Evolutionary conservation across 202 grass and related monocot species (phyloP), one percentile per base, ranked within the genome.

Genomic region (Eragrostis tef): DNA sequence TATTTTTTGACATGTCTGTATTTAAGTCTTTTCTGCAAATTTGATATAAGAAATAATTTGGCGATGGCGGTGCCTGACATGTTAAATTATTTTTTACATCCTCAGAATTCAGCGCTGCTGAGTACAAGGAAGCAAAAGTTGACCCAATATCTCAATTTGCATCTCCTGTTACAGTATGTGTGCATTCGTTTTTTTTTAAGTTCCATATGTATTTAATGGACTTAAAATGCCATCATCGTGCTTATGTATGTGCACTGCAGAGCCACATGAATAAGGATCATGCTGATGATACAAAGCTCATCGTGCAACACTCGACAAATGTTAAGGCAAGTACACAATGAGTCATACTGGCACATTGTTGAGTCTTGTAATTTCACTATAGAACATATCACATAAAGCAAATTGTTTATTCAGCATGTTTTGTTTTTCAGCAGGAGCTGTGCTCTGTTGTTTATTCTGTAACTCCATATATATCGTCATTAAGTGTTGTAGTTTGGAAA

Each of bases 231-330:
- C 8, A 79, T 82, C 63, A 3, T 9, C 6, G 7, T 45, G 52
- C 7, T 19, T 73, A 25, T 79, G 52, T 77, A 48, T 89, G 7
- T 61, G 58, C 67, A 21, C 67, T 82, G 50, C 77, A 98, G 94
- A 81, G 78, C 73, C 94, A 98, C 87, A 98, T 98, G 95, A 98
- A 98, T 72, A 93, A 79, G 79, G 95, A 98, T 94, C 95, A 98
- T 73, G 43, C 86, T n/a, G 80, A 98, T 78, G 95, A 98, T 83
- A 98, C 95, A 48, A 94, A 93, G 80, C 87, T 93, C 44, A 98
- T 98, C 31, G 92, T 93, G 46, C 92, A 95, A 88, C 60, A 95
- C 50, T 93, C 90, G 11, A 98, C 88, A 67, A 87, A 62, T 77
- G 82, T 95, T 85, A 94, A 90, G 92, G 95, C 88, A 86, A 84